These are phyloP conservation scores for Spiromastix sp. DNA, from an alignment of 2,329 filamentous ascomycete genomes.

Conservation along the genomic window DNA sequence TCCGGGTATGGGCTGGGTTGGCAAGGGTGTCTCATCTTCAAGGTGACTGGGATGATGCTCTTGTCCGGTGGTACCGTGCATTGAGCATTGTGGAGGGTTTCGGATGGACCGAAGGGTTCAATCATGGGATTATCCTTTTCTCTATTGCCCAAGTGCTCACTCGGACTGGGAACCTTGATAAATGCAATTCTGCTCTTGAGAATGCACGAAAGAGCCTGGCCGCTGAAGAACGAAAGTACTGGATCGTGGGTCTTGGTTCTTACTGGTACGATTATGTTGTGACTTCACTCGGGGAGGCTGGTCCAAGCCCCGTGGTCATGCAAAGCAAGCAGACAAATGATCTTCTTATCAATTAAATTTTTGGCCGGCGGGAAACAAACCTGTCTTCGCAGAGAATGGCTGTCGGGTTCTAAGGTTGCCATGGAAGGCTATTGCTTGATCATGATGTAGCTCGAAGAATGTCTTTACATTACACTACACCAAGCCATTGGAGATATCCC, in stretches of 20 bases:
- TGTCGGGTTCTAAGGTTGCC: too few relatives aligned
- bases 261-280: conserved; percentile 5
- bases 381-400: too few relatives aligned
- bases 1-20: neutral
- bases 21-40: conserved; percentile 7
- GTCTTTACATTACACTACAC: too few relatives aligned
- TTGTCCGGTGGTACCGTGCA: conserved; percentile 1
- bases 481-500: too few relatives aligned
- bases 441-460: too few relatives aligned
- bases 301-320: neutral
- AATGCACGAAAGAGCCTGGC: conserved; percentile 2
- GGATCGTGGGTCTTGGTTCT: conserved; percentile 5
- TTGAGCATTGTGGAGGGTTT: neutral
- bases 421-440: too few relatives aligned
- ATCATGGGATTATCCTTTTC: neutral
- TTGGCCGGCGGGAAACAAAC: too few relatives aligned
- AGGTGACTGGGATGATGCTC: conserved; percentile 5
- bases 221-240: conserved; percentile 3
- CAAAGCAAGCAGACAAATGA: too few relatives aligned
- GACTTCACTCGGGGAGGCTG: neutral
- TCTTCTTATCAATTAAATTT: too few relatives aligned
- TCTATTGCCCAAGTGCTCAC: neutral
- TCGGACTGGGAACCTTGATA: neutral
- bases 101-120: neutral
- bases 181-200: neutral